These are phyloP conservation scores for Microstegium vimineum DNA, from an alignment of 176 grass and related monocot genomes.

Conservation along the genomic window DNA sequence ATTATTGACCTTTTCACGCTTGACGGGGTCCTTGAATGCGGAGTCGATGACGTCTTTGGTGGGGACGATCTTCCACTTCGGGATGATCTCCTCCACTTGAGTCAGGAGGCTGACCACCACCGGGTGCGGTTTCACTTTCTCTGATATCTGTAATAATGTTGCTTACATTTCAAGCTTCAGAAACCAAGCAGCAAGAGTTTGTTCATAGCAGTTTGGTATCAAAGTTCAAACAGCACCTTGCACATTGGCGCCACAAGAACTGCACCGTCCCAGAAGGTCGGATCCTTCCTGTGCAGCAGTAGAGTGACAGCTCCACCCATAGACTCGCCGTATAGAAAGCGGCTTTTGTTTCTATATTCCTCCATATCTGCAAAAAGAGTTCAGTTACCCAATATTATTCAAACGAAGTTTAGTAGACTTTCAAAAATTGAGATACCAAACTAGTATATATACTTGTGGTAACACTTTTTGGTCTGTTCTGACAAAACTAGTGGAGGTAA, in stretches of 20 bases:
- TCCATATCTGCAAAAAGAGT: conserved; percentile 27
- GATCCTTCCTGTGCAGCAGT: conserved; percentile 71
- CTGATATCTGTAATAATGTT: conserved; percentile 64
- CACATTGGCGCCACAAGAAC: conserved; percentile 87
- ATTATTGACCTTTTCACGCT: conserved; percentile 55
- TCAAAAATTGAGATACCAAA: too few species aligned
- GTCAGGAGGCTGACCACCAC: conserved; percentile 71
- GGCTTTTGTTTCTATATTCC: conserved; percentile 60
- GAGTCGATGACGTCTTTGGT: conserved; percentile 88
- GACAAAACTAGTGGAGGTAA: too few species aligned
- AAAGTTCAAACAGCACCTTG: conserved; percentile 44
- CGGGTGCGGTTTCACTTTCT: conserved; percentile 79
- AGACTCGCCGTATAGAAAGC: conserved; percentile 90
- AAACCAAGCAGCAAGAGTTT: neutral
- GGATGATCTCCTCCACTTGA: conserved; percentile 85
- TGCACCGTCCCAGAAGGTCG: conserved; percentile 79
- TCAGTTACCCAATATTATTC: neutral
- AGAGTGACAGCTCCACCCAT: conserved; percentile 84
- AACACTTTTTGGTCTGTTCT: too few species aligned
- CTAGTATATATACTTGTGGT: too few species aligned
- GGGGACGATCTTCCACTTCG: conserved; percentile 90
- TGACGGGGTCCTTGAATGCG: conserved; percentile 79
- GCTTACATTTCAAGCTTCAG: neutral
- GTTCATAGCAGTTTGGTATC: neutral
- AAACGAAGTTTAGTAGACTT: too few species aligned